Percentiles rank a stretch among this genome's conserved stretches.
Evolutionary conservation across 257 asterid species (phyloP).

Genomic region (Gardenia jasminoides): DNA sequence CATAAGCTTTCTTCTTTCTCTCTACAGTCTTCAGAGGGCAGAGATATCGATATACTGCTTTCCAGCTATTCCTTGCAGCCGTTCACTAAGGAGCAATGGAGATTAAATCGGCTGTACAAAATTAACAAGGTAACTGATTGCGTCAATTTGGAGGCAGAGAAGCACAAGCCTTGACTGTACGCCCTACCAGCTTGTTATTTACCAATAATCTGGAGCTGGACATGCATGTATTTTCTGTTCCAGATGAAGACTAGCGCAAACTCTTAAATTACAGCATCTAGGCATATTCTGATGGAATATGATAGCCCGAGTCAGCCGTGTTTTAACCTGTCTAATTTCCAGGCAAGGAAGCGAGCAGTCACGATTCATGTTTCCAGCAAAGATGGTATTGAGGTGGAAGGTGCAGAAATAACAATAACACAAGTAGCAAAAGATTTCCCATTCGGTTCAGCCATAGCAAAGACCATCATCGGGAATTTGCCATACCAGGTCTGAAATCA

Average conservation of each 20-base stretch:
- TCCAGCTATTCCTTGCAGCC: conserved; percentile 57
- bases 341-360: conserved; percentile 42
- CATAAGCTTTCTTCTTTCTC: no score
- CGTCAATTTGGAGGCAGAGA: not conserved
- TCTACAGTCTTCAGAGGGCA: conserved; percentile 29
- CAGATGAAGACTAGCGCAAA: no score
- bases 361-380: conserved; percentile 37
- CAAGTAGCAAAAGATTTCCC: conserved; percentile 59
- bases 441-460: conserved; percentile 52
- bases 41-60: conserved; percentile 25
- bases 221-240: not conserved
- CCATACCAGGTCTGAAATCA: conserved; percentile 42
- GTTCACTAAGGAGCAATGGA: conserved; percentile 46
- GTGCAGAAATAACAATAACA: conserved; percentile 38
- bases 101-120: conserved; percentile 23
- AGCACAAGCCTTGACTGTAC: not conserved
- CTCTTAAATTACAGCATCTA: no score
- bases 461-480: conserved; percentile 41
- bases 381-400: conserved; percentile 37
- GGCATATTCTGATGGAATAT: no score
- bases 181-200: no score
- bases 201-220: not conserved
- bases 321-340: no score
- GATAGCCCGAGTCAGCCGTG: no score
- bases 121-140: conserved; percentile 25